Conservation (phyloP, 108 stramenopile species). For the Parmales sp. region DNA sequence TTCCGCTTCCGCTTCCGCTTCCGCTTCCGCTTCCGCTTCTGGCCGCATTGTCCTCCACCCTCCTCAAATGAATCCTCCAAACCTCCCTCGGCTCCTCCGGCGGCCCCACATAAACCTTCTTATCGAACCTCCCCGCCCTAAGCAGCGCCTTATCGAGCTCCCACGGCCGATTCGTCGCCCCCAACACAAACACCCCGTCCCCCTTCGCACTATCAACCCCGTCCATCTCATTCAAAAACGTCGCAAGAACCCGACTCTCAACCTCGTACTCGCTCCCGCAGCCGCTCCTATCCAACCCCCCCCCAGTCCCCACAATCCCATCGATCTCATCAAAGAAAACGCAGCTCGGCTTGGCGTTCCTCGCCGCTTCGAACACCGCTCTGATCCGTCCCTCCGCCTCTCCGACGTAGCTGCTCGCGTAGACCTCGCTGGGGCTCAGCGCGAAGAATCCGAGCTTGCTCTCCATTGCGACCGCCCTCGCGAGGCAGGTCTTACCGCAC, state of each 20-base stretch:
- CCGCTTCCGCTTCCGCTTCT: not conserved
- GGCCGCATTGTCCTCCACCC: constrained; percentile 20
- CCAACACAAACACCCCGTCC: constrained; percentile 87
- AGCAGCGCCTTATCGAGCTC: constrained; percentile 84
- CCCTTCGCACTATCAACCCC: constrained; percentile 58
- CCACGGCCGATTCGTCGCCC: constrained; percentile 87
- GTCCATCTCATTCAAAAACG: constrained; percentile 97
- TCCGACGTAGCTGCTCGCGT: constrained; percentile 89
- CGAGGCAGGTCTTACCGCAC: constrained; percentile 91
- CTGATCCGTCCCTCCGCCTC: constrained; percentile 90
- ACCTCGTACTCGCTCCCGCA: constrained; percentile 60
- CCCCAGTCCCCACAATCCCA: constrained; percentile 57
- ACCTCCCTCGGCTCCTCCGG: constrained; percentile 89
- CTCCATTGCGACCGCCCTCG: constrained; percentile 86
- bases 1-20: constrained; percentile 13
- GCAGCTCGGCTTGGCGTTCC: constrained; percentile 85
- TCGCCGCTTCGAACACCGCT: constrained; percentile 78
- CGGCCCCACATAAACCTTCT: constrained; percentile 76
- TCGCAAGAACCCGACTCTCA: constrained; percentile 76
- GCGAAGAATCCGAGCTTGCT: constrained; percentile 84
- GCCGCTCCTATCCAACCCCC: constrained; percentile 15
- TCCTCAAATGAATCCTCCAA: constrained; percentile 57
- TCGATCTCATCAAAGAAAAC: constrained; percentile 99
- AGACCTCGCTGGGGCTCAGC: constrained; percentile 87
- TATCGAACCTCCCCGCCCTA: constrained; percentile 73